Conservation (phyloP, 2,329 filamentous ascomycete genomes). For the Stachybotrys chartarum region DNA sequence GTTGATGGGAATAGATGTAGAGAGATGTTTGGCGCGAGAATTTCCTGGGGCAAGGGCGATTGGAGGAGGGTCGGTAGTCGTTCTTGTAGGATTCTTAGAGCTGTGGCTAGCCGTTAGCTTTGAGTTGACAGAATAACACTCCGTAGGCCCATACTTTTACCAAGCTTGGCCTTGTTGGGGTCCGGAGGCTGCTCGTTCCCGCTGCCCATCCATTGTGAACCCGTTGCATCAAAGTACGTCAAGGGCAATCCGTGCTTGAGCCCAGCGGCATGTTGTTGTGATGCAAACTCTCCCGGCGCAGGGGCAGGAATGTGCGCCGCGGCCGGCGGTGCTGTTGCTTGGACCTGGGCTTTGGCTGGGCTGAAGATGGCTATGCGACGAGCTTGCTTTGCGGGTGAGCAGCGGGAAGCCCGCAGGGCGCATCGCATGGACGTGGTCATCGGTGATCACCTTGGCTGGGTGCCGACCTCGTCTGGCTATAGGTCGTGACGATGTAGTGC, state of each 20-base stretch:
- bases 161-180: conserved; percentile 55
- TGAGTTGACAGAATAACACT: not conserved
- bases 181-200: conserved; percentile 33
- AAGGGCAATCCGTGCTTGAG: conserved; percentile 1
- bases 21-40: conserved; percentile 68
- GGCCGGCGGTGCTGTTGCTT: conserved; percentile 11
- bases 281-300: conserved; percentile 4
- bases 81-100: conserved; percentile 57
- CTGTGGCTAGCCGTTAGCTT: conserved; percentile 24
- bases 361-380: conserved; percentile 20
- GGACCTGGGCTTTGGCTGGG: conserved; percentile 21
- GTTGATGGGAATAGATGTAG: conserved; percentile 68
- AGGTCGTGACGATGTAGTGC: not conserved
- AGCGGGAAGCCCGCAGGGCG: conserved; percentile 14
- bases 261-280: not conserved
- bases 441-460: conserved; percentile 6
- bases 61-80: conserved; percentile 61
- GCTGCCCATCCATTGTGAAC: conserved; percentile 16
- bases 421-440: conserved; percentile 27
- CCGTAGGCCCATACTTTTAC: conserved; percentile 43
- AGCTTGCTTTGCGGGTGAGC: conserved; percentile 11
- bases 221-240: conserved; percentile 24
- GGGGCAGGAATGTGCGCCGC: conserved; percentile 1
- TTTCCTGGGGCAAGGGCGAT: conserved; percentile 61
- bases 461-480: not conserved